Percentiles rank a stretch among this genome's conserved stretches.
phyloP scores from a whole-genome alignment of 2,329 filamentous ascomycete genomes.

The Paraphaeosphaeria minitans region DNA sequence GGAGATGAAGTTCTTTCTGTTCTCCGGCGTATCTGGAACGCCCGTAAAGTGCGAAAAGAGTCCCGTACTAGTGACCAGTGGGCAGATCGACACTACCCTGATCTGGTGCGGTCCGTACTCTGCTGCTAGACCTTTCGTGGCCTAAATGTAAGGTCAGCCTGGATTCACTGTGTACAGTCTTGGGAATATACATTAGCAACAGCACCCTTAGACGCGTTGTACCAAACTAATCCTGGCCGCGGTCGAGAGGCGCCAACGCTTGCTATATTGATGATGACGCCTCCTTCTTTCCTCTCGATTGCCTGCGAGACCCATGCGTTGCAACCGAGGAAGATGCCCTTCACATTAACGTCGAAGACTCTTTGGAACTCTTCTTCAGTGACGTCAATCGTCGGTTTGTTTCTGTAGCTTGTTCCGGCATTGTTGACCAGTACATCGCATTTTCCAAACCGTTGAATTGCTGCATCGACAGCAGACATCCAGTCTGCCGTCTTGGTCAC shows the following conservation, averaged over 20 bases:
- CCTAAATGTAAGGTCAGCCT: conserved; percentile 31
- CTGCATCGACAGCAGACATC: conserved; percentile 59
- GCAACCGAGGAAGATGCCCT: conserved; percentile 66
- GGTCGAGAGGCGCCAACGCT: conserved; percentile 68
- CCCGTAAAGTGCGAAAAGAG: conserved; percentile 65
- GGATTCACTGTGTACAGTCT: neutral
- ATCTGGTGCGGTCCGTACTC: conserved; percentile 76
- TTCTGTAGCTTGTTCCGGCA: conserved; percentile 62
- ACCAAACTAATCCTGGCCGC: conserved; percentile 54
- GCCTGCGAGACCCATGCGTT: conserved; percentile 66
- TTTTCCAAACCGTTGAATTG: conserved; percentile 58
- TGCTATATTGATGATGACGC: conserved; percentile 68
- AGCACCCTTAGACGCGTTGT: conserved; percentile 9
- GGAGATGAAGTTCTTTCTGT: conserved; percentile 56
- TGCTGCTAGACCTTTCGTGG: conserved; percentile 70
- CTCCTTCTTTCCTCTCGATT: conserved; percentile 61
- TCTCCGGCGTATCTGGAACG: conserved; percentile 64
- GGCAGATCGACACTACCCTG: conserved; percentile 73
- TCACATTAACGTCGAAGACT: conserved; percentile 72
- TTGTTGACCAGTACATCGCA: conserved; percentile 67
- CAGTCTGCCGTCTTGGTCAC: conserved; percentile 60
- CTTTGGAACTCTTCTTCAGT: conserved; percentile 70
- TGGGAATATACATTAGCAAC: conserved; percentile 34
- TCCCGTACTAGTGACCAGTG: conserved; percentile 69
- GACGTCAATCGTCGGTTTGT: conserved; percentile 64